Base-by-base conservation (phyloP, 768 basidiomycete species). In the Boletellus sp. region DNA sequence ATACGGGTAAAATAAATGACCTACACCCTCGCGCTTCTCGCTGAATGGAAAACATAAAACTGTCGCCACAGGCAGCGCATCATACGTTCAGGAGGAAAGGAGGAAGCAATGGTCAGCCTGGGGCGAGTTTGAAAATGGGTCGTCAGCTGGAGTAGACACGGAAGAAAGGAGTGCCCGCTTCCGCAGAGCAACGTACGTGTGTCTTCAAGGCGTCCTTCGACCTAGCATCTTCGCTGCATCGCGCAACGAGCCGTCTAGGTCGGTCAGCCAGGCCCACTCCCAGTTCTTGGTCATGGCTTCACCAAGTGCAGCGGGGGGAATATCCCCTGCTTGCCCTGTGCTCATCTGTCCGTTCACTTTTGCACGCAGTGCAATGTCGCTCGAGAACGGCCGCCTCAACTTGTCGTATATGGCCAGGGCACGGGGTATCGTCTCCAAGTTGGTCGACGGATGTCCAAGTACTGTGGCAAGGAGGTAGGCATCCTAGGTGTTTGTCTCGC, bases 361-460 rank as follows among this genome's bases (percentile, higher is more conserved):
- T 42, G 68, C 42, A 45, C 62, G 53, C 50, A 61, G 34, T 57
- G 62, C 55, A 53, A 74, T 68, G n/a, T 67, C 62, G 5, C 60
- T 62, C 3, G 78, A 67, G 22, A 71, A 65, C 1, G 81, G 80
- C 4, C 78, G 68, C 13, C 81, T 75, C 33, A 82, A 63, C 16
- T 64, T 65, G 55, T 83, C 79, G 52, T 76, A 83, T 32, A 80
- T 62, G 2, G 61, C 63, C 24, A 82, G 60, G 0, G 76, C 74
- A 24, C 63, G 70, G 16, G 70, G 53, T n/a, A 78, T 45, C 1
- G 68, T 76, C n/a, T 67, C 66, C 22, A 70, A 12, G 4, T 22
- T 57, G 5, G 62, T 64, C 5, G 64, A 58, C 0, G 60, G 59
- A 50, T 84, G 77, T 4, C 77, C 75, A 22, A 87, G 71, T 6